Conservation (phyloP, 208 protist genomes). For the Trypanosoma conorhini region DNA sequence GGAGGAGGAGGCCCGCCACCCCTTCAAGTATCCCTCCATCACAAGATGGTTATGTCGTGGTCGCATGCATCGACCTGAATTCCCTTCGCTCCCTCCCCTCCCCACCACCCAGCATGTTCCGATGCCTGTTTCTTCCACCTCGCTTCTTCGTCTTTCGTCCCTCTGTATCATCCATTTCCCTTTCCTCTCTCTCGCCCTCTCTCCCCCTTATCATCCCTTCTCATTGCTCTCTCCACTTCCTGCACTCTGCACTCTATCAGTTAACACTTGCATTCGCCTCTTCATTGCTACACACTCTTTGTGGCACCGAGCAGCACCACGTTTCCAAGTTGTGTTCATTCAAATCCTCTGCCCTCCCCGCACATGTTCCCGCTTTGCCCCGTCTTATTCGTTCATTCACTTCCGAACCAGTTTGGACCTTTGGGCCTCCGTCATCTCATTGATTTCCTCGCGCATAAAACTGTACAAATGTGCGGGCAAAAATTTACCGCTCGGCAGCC, state of each 20-base stretch:
- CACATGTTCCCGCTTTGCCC: background rate
- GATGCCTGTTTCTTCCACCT: background rate
- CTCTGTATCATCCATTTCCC: constrained; percentile 1
- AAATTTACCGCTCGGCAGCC: constrained; percentile 66
- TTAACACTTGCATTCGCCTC: background rate
- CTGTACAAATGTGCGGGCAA: constrained; percentile 69
- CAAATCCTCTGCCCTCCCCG: background rate
- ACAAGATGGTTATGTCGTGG: too few relatives aligned
- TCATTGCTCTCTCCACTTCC: too few relatives aligned
- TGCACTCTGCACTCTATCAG: too few relatives aligned
- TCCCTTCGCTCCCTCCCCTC: too few relatives aligned
- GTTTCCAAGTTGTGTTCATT: background rate
- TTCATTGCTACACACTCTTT: background rate
- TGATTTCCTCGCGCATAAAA: constrained; percentile 67
- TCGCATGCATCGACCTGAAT: too few relatives aligned
- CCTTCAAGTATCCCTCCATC: too few relatives aligned
- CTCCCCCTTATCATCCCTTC: constrained; percentile 7
- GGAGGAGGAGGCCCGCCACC: too few relatives aligned
- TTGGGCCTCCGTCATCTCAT: constrained; percentile 66
- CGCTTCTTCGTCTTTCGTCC: too few relatives aligned
- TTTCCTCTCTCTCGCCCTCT: constrained; percentile 15
- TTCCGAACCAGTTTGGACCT: constrained; percentile 44
- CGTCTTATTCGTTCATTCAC: constrained; percentile 1
- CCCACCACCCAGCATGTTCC: too few relatives aligned
- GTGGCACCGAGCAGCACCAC: background rate